Evolutionary conservation across 345 rosid genomes (phyloP).

Genomic region (Hirschfeldia incana): DNA sequence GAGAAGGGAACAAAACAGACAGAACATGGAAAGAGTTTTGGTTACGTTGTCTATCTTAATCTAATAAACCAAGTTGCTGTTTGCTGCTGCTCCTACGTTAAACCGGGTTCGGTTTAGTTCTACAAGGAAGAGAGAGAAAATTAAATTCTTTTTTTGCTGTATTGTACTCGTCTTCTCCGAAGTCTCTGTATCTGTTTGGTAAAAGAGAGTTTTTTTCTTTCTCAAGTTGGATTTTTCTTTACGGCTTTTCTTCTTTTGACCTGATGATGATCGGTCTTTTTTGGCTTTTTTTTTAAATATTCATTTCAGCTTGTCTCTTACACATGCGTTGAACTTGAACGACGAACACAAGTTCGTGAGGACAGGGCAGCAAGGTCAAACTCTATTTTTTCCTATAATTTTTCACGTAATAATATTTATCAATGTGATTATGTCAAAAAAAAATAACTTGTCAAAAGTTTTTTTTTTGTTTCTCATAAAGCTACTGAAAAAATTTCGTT

Average conservation of each 20-base stretch:
- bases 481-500: neutral
- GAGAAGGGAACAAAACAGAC: slow-evolving; percentile 17
- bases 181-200: slow-evolving; percentile 30
- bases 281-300: slow-evolving; percentile 27
- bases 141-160: too few relatives aligned
- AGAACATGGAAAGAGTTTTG: slow-evolving; percentile 37
- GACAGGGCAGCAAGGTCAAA: slow-evolving; percentile 18
- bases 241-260: slow-evolving; percentile 38
- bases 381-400: neutral
- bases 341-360: slow-evolving; percentile 22
- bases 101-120: slow-evolving; percentile 24
- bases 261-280: slow-evolving; percentile 35
- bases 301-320: neutral
- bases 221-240: slow-evolving; percentile 21
- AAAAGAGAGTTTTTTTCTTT: slow-evolving; percentile 1
- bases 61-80: slow-evolving; percentile 23
- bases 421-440: neutral
- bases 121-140: neutral
- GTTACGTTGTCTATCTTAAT: slow-evolving; percentile 27
- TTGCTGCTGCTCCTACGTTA: slow-evolving; percentile 6
- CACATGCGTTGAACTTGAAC: slow-evolving; percentile 41
- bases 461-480: neutral
- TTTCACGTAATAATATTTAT: neutral
- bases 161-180: neutral
- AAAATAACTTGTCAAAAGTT: too few relatives aligned